These are phyloP conservation scores for Tylopilus felleus DNA, from an alignment of 768 basidiomycete genomes.

Conservation along the genomic window DNA sequence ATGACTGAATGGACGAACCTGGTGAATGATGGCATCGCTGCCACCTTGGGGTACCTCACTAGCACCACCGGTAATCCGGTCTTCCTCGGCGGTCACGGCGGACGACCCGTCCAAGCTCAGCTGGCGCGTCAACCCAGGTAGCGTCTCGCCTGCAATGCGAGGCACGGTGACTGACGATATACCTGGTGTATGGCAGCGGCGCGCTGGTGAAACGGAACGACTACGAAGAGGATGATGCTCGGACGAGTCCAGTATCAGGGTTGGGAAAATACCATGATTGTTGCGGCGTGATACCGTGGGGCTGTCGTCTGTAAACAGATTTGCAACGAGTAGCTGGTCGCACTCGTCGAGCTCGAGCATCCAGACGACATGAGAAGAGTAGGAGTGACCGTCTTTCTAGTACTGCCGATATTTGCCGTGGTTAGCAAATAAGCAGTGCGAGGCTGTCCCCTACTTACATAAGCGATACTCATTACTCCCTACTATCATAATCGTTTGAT, in stretches of 20 bases:
- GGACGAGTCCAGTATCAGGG: background rate
- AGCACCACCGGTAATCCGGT: background rate
- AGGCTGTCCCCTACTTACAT: slow-evolving; percentile 3
- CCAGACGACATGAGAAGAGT: slow-evolving; percentile 22
- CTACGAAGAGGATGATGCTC: slow-evolving; percentile 17
- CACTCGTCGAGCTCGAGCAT: slow-evolving; percentile 27
- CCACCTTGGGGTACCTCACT: background rate
- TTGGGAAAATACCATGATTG: background rate
- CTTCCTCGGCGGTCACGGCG: background rate
- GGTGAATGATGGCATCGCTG: slow-evolving; percentile 11
- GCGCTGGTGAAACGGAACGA: slow-evolving; percentile 7
- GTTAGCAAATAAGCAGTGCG: background rate
- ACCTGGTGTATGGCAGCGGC: background rate
- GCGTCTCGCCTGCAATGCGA: slow-evolving; percentile 1
- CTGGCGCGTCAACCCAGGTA: slow-evolving; percentile 4
- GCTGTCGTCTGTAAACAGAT: slow-evolving; percentile 10
- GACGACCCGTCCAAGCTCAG: background rate
- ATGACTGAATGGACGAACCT: slow-evolving; percentile 11
- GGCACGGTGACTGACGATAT: background rate
- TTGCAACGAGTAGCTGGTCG: slow-evolving; percentile 22
- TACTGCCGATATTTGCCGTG: no score
- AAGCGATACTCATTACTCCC: slow-evolving; percentile 9
- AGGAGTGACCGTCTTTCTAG: slow-evolving; percentile 3
- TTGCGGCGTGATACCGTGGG: background rate
- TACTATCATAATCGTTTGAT: no score